phyloP scores from a whole-genome alignment of 2,329 filamentous ascomycete genomes.

The Magnaporthiopsis poae region DNA sequence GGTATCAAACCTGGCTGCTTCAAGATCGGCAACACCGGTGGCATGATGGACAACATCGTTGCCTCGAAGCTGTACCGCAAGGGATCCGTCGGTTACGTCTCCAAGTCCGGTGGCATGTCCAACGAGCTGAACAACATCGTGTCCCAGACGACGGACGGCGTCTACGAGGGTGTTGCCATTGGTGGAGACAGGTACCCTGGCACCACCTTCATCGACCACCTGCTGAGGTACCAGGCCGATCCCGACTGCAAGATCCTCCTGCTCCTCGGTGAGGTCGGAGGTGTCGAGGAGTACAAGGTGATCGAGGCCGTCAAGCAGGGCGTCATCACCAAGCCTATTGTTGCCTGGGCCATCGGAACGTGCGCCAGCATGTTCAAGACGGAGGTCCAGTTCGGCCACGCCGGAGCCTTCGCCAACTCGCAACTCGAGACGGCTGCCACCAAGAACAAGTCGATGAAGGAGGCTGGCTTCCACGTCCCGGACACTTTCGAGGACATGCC shows the following conservation, averaged over 20 bases:
- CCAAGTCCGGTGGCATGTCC: conserved; percentile 99
- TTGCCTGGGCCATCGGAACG: conserved; percentile 98
- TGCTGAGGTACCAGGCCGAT: conserved; percentile 91
- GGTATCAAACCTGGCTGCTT: conserved; percentile 98
- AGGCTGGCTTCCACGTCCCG: conserved; percentile 88
- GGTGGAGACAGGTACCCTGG: conserved; percentile 98
- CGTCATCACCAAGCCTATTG: conserved; percentile 92
- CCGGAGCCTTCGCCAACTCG: conserved; percentile 97
- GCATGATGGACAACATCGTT: conserved; percentile 99
- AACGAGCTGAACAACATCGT: conserved; percentile 99
- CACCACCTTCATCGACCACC: conserved; percentile 98
- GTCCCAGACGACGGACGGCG: conserved; percentile 88
- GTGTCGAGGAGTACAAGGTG: conserved; percentile 98
- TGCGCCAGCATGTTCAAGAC: conserved; percentile 99
- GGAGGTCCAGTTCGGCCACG: conserved; percentile 98
- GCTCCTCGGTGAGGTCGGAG: conserved; percentile 93
- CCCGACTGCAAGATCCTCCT: conserved; percentile 96
- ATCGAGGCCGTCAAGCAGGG: conserved; percentile 95
- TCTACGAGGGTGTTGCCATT: conserved; percentile 98
- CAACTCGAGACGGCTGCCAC: conserved; percentile 91
- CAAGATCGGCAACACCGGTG: conserved; percentile 99
- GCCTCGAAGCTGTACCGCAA: conserved; percentile 99
- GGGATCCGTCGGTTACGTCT: conserved; percentile 97
- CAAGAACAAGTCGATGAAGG: conserved; percentile 96
- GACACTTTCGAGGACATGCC: conserved; percentile 96